phyloP scores from a whole-genome alignment of 352 stramenopile species.

The Pythium dissotocum region DNA sequence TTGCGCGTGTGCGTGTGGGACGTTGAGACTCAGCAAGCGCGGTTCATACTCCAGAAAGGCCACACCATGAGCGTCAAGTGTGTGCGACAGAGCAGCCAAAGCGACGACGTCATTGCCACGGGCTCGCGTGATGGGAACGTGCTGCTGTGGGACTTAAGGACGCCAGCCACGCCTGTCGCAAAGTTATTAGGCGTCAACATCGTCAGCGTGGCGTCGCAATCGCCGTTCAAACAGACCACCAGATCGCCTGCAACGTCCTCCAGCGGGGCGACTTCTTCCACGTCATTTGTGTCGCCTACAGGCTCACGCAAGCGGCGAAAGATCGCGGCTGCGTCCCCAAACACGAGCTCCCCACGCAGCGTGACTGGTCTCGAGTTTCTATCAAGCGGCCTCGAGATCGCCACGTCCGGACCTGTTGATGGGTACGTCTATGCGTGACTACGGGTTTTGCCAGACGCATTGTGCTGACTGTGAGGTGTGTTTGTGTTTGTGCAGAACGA shows the following conservation, averaged over 20 bases:
- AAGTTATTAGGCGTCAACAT: conserved; percentile 44
- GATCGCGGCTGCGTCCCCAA: not conserved
- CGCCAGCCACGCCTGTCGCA: conserved; percentile 22
- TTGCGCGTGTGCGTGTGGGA: conserved; percentile 57
- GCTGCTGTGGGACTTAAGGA: conserved; percentile 56
- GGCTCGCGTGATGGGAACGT: conserved; percentile 64
- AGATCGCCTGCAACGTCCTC: not conserved
- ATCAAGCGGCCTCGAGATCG: conserved; percentile 39
- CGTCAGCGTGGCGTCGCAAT: conserved; percentile 17
- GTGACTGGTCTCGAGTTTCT: conserved; percentile 77
- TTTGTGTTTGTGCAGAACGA: conserved; percentile 24
- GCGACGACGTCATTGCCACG: conserved; percentile 48
- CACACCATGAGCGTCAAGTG: conserved; percentile 75
- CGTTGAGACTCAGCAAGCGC: conserved; percentile 38
- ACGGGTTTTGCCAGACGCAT: too few relatives aligned
- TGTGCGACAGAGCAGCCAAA: conserved; percentile 47
- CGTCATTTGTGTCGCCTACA: conserved; percentile 37
- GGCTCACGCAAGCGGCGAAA: conserved; percentile 35
- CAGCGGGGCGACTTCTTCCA: not conserved
- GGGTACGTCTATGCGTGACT: conserved; percentile 19
- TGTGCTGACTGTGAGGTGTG: not conserved
- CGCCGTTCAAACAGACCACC: conserved; percentile 1
- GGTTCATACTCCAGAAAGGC: conserved; percentile 45
- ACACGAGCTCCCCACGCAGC: conserved; percentile 38
- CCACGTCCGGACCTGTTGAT: conserved; percentile 61